These are phyloP conservation scores for Solanum clarkiae DNA, from an alignment of 257 asterid genomes.

Conservation along the genomic window DNA sequence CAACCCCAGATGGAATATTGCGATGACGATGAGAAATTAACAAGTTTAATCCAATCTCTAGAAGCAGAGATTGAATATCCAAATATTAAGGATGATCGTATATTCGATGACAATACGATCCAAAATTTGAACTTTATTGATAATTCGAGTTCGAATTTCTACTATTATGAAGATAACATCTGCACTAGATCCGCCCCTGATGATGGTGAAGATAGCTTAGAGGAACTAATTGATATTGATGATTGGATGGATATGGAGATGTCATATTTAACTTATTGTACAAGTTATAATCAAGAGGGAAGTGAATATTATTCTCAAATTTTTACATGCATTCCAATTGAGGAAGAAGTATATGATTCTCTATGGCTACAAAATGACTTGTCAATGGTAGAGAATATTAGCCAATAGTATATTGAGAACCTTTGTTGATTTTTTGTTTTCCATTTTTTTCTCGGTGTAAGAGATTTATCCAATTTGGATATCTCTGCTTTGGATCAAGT, in stretches of 20 bases:
- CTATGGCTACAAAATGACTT: conserved; percentile 10
- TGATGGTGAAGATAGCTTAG: not conserved
- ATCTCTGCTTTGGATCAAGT: too few relatives aligned
- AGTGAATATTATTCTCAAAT: too few relatives aligned
- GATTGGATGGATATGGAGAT: conserved; percentile 9
- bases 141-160: too few relatives aligned
- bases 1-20: not conserved
- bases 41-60: conserved; percentile 6
- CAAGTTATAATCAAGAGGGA: not conserved
- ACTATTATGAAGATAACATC: not conserved
- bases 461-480: not conserved
- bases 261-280: not conserved
- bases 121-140: not conserved
- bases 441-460: not conserved
- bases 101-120: not conserved
- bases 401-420: not conserved
- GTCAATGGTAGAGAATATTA: not conserved
- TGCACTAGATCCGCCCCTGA: too few relatives aligned
- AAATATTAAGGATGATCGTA: not conserved
- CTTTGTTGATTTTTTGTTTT: not conserved
- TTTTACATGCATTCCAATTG: not conserved
- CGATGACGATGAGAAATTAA: conserved; percentile 6
- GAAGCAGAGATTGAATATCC: conserved; percentile 5
- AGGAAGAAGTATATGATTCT: conserved; percentile 1
- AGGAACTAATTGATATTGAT: not conserved